These are phyloP conservation scores for Pseudophaeomoniella oleicola DNA, from an alignment of 2,329 filamentous ascomycete genomes.

Conservation along the genomic window DNA sequence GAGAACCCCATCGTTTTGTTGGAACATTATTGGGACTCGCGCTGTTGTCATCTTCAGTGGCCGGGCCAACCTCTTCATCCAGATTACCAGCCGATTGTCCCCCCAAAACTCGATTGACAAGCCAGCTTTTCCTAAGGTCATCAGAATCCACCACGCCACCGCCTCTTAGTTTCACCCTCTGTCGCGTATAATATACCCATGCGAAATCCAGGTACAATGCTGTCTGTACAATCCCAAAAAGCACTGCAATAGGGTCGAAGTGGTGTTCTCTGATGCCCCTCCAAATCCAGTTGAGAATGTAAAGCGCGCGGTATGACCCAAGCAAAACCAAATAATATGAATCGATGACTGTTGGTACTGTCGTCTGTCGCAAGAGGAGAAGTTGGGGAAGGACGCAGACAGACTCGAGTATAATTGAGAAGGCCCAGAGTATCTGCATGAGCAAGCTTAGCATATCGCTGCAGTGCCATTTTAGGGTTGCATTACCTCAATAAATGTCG, in stretches of 20 bases:
- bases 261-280: constrained; percentile 46
- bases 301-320: constrained; percentile 75
- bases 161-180: constrained; percentile 81
- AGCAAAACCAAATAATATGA: constrained; percentile 88
- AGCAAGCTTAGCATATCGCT: constrained; percentile 7
- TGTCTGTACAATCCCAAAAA: constrained; percentile 82
- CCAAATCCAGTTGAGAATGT: constrained; percentile 82
- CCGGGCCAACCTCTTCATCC: constrained; percentile 23
- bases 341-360: constrained; percentile 86
- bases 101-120: constrained; percentile 66
- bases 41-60: constrained; percentile 16
- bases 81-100: constrained; percentile 16
- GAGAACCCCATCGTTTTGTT: constrained; percentile 38
- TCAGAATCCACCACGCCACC: constrained; percentile 84
- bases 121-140: constrained; percentile 71
- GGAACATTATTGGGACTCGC: constrained; percentile 13
- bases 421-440: constrained; percentile 62
- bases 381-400: constrained; percentile 84
- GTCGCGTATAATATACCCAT: constrained; percentile 90
- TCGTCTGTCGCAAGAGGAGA: constrained; percentile 83
- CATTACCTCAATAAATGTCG: constrained; percentile 23
- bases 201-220: constrained; percentile 86
- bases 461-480: neutral
- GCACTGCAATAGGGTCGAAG: constrained; percentile 58
- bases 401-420: constrained; percentile 84